These are phyloP conservation scores for Zangia roseola DNA, from an alignment of 768 basidiomycete genomes.

Conservation along the genomic window DNA sequence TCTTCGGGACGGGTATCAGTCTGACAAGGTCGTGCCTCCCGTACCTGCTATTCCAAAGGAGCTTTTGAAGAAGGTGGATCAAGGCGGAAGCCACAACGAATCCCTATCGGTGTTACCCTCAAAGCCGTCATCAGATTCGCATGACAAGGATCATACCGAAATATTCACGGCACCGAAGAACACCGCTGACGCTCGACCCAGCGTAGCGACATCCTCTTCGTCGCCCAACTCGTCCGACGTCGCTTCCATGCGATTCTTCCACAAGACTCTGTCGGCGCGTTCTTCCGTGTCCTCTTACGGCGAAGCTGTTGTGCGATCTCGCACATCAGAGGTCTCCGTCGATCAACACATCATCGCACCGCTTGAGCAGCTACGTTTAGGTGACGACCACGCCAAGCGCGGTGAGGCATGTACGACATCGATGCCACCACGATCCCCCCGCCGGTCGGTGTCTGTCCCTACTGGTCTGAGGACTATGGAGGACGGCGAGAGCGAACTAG, in stretches of 20 bases:
- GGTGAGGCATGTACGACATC: background rate
- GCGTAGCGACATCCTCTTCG: constrained; percentile 55
- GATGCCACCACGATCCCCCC: constrained; percentile 11
- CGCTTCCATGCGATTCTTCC: constrained; percentile 53
- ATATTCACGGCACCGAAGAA: constrained; percentile 5
- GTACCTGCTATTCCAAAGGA: constrained; percentile 60
- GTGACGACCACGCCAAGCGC: constrained; percentile 20
- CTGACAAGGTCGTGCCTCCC: constrained; percentile 43
- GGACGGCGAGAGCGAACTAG: constrained; percentile 2
- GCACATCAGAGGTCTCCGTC: constrained; percentile 34
- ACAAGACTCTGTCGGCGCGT: constrained; percentile 43
- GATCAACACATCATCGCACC: constrained; percentile 56
- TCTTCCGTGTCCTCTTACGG: constrained; percentile 61
- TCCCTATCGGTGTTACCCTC: constrained; percentile 7
- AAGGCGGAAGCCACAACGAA: constrained; percentile 3
- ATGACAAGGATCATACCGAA: constrained; percentile 5
- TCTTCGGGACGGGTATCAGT: constrained; percentile 49
- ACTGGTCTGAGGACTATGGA: constrained; percentile 5
- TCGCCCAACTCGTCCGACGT: constrained; percentile 62
- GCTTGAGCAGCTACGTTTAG: constrained; percentile 47
- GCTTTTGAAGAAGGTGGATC: constrained; percentile 17
- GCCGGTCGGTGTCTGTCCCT: constrained; percentile 21
- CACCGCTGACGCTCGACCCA: constrained; percentile 34
- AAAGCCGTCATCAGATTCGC: constrained; percentile 2
- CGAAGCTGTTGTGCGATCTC: constrained; percentile 36